A percentile compares a stretch with the other conserved stretches of the same genome.
Evolutionary conservation across 2,329 filamentous ascomycete species (phyloP).

Genomic region (Aspergillus piperis): DNA sequence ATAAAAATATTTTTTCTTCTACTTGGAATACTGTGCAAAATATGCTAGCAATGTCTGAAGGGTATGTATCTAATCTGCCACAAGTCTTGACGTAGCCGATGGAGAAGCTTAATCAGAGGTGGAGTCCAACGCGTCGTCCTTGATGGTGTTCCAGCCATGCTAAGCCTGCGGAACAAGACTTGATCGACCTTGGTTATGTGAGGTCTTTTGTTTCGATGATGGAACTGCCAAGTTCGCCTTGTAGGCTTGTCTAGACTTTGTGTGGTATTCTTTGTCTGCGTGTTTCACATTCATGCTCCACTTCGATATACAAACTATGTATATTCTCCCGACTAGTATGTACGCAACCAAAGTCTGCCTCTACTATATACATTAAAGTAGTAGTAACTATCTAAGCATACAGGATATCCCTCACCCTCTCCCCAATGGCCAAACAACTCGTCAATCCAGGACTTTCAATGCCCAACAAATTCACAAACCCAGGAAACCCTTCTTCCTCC

Average conservation of each 20-base stretch:
- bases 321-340: too few relatives aligned
- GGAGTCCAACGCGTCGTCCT: background rate
- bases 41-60: too few relatives aligned
- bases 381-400: too few relatives aligned
- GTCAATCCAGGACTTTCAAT: slow-evolving; percentile 95
- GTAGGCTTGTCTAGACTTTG: too few relatives aligned
- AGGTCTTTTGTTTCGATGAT: too few relatives aligned
- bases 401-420: slow-evolving; percentile 65
- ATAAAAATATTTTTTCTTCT: background rate
- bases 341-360: too few relatives aligned
- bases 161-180: too few relatives aligned
- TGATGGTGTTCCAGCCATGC: background rate
- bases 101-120: background rate
- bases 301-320: too few relatives aligned
- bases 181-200: too few relatives aligned
- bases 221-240: too few relatives aligned
- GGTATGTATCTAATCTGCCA: background rate
- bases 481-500: slow-evolving; percentile 73
- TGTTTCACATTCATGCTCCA: too few relatives aligned
- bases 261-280: background rate
- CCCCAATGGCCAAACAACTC: slow-evolving; percentile 79
- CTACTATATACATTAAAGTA: too few relatives aligned
- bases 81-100: background rate
- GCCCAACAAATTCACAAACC: slow-evolving; percentile 86
- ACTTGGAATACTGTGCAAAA: background rate